These are phyloP conservation scores for Fusarium miscanthi DNA, from an alignment of 2,329 filamentous ascomycete genomes.

Conservation along the genomic window DNA sequence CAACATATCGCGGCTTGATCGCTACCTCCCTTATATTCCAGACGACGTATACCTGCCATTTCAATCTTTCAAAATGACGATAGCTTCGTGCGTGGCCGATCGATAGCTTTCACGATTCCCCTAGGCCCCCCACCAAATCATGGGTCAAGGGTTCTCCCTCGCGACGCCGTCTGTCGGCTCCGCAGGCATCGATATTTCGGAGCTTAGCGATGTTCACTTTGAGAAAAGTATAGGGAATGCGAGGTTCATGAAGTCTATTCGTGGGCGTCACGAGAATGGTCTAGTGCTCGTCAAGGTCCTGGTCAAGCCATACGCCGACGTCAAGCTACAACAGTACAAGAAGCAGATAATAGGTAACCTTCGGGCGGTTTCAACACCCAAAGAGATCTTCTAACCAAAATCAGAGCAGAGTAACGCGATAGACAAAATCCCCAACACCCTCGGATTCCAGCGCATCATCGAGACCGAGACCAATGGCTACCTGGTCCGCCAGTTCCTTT, in stretches of 20 bases:
- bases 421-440: conserved; percentile 86
- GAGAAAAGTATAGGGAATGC: conserved; percentile 92
- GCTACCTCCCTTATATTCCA: background rate
- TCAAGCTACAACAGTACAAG: conserved; percentile 84
- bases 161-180: conserved; percentile 91
- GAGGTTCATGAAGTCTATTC: conserved; percentile 96
- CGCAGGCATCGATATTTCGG: conserved; percentile 92
- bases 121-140: conserved; percentile 53
- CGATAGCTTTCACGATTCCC: conserved; percentile 42
- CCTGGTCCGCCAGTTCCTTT: conserved; percentile 92
- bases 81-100: conserved; percentile 31
- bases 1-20: background rate
- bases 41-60: background rate
- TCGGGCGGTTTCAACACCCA: too few relatives aligned
- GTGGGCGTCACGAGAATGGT: conserved; percentile 89
- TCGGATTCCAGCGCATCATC: conserved; percentile 89
- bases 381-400: background rate
- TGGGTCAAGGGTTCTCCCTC: conserved; percentile 98
- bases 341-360: conserved; percentile 77
- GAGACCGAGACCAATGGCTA: conserved; percentile 94
- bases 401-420: conserved; percentile 83
- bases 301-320: conserved; percentile 87
- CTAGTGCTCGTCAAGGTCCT: conserved; percentile 94
- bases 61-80: conserved; percentile 40
- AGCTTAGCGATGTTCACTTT: conserved; percentile 89